Evolutionary conservation across 1,284 basidiomycete genomes (phyloP).

Genomic region (Chondrostereum purpureum): DNA sequence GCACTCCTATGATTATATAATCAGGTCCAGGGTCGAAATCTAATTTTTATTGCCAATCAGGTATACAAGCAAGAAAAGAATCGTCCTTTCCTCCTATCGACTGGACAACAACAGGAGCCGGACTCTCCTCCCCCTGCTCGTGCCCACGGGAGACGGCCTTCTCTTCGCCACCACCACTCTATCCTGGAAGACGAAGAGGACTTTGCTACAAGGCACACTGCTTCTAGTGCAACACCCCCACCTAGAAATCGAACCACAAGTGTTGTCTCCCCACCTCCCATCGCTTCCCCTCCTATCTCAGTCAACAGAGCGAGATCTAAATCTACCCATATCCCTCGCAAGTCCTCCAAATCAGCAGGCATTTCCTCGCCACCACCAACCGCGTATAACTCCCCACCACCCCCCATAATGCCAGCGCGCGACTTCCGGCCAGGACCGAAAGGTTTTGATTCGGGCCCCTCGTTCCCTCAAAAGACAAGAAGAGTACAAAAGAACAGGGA

Average conservation of each 20-base stretch:
- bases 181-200: conserved; percentile 51
- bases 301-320: conserved; percentile 30
- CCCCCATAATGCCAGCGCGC: conserved; percentile 12
- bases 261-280: conserved; percentile 22
- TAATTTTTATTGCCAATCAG: conserved; percentile 30
- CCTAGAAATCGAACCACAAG: conserved; percentile 27
- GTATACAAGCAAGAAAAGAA: conserved; percentile 62
- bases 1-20: conserved; percentile 23
- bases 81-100: conserved; percentile 26
- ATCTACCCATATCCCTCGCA: conserved; percentile 23
- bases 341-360: conserved; percentile 19
- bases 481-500: conserved; percentile 52
- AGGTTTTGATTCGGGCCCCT: conserved; percentile 21
- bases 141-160: conserved; percentile 31
- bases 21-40: conserved; percentile 7
- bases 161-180: conserved; percentile 53
- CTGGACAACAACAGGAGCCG: conserved; percentile 19
- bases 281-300: conserved; percentile 13
- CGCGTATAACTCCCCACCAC: conserved; percentile 13
- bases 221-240: conserved; percentile 18
- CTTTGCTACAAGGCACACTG: conserved; percentile 24
- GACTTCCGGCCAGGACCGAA: conserved; percentile 15
- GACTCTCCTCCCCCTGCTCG: conserved; percentile 26
- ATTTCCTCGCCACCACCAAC: conserved; percentile 16
- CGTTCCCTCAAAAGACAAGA: conserved; percentile 42